These are phyloP conservation scores for Stephania yunnanensis DNA, from an alignment of 164 flowering plant species.

Conservation along the genomic window DNA sequence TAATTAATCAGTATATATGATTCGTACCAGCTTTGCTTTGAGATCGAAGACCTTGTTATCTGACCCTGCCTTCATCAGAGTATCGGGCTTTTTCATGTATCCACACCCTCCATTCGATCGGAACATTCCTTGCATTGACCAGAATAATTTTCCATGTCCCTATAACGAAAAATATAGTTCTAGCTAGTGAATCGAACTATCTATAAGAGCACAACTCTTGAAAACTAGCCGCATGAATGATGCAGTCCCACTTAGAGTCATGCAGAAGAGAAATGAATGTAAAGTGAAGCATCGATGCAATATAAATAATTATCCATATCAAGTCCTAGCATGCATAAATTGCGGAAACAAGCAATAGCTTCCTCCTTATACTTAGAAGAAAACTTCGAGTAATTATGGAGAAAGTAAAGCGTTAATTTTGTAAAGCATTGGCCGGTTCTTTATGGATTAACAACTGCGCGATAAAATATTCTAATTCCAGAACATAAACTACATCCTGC, in stretches of 20 bases:
- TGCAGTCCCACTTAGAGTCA: neutral
- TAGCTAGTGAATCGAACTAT: no score
- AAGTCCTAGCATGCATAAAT: neutral
- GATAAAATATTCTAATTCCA: neutral
- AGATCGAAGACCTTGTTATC: neutral
- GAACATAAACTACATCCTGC: slow-evolving; percentile 43
- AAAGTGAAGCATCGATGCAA: neutral
- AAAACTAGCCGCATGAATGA: neutral
- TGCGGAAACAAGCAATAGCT: neutral
- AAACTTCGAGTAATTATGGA: neutral
- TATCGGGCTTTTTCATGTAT: slow-evolving; percentile 8
- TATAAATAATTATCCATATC: neutral
- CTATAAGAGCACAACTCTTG: neutral
- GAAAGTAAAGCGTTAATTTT: neutral
- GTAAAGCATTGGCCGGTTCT: neutral
- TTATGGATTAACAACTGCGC: neutral
- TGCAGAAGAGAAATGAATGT: neutral
- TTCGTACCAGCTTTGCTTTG: neutral
- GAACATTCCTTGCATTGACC: slow-evolving; percentile 13
- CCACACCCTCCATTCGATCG: slow-evolving; percentile 9
- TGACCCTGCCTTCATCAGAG: neutral
- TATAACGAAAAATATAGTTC: neutral
- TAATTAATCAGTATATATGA: neutral
- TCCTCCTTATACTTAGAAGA: neutral
- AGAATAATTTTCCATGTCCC: slow-evolving; percentile 2